Conservation (phyloP, 2,329 filamentous ascomycete species). For the Ramularia endophylla region DNA sequence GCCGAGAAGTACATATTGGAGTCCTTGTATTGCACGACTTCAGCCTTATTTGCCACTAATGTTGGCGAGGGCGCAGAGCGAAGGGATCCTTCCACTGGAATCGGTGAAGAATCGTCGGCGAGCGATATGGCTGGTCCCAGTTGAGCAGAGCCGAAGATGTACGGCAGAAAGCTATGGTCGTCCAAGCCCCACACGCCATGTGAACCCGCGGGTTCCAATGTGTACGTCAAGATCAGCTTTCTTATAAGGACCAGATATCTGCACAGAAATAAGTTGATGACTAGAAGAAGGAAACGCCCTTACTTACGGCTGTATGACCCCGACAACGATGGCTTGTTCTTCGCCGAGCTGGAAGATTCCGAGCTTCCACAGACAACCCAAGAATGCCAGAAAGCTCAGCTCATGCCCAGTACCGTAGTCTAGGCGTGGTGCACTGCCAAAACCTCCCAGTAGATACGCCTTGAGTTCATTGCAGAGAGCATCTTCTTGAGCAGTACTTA, state of each 20-base stretch:
- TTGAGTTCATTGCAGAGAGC: conserved; percentile 54
- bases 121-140: conserved; percentile 67
- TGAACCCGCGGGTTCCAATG: conserved; percentile 87
- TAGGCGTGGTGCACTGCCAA: conserved; percentile 80
- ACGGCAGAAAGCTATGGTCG: conserved; percentile 69
- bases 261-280: conserved; percentile 1
- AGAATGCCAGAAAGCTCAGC: conserved; percentile 85
- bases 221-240: conserved; percentile 81
- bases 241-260: conserved; percentile 78
- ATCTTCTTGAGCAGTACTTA: conserved; percentile 1
- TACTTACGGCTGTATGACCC: conserved; percentile 73
- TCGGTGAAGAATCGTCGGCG: conserved; percentile 43
- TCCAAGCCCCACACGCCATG: conserved; percentile 50
- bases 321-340: conserved; percentile 75
- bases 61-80: conserved; percentile 61
- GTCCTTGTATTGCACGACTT: conserved; percentile 37
- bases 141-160: conserved; percentile 93
- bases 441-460: conserved; percentile 75
- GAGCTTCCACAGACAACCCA: conserved; percentile 87
- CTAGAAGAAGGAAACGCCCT: conserved; percentile 1
- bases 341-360: conserved; percentile 64
- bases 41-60: conserved; percentile 49
- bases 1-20: conserved; percentile 82
- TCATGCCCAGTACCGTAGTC: conserved; percentile 98
- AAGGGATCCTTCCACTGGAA: conserved; percentile 74